Evolutionary conservation across 129 eudicot genomes (phyloP), one percentile per base, ranked within the genome.

Genomic region (Cynara cardunculus): DNA sequence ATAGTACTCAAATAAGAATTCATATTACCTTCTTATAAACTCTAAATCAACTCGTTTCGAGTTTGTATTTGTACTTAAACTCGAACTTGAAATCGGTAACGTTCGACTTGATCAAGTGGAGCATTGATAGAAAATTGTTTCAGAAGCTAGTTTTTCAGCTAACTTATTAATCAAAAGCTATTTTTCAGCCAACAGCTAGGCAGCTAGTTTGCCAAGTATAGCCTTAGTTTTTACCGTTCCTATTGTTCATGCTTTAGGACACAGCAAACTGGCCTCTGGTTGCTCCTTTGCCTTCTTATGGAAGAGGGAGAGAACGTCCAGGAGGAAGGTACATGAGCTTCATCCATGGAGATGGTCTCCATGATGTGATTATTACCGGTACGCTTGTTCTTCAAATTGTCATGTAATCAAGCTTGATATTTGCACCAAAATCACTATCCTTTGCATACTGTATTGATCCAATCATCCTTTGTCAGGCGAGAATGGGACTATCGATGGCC

Each of bases 401-500:
- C 41, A 68, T 31, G 35, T 65, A 35, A 13, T 65, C 25, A 34
- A 37, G 67, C 69, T 64, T 39, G 13, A 25, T 5, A 41, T 26
- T 22, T 77, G 73, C 31, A n/a, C 74, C 25, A 53, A 27, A 19
- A 9, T 66, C 76, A 19, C 56, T 28, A 18, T 28, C 72, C 34
- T 39, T 67, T 65, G 24, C 61, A 13, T 22, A 44, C 37, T 80
- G 11, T 44, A 27, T 41, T 79, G 70, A 75, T 35, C 2, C 41
- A 49, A 24, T 19, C 39, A 30, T 49, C 21, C 25, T 80, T 61
- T 46, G 11, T 75, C 49, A 92, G 99, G 98, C 24, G 98, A 96
- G 75, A 92, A 92, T 77, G 99, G 99, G 81, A 96, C 97, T 3
- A 96, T 96, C 14, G 99, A 96, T 83, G 99, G 99, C 39, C 98